Percentiles rank a stretch among this genome's conserved stretches.
phyloP scores from a whole-genome alignment of 306 rosid genomes.

The Chamaecrista fasciculata region DNA sequence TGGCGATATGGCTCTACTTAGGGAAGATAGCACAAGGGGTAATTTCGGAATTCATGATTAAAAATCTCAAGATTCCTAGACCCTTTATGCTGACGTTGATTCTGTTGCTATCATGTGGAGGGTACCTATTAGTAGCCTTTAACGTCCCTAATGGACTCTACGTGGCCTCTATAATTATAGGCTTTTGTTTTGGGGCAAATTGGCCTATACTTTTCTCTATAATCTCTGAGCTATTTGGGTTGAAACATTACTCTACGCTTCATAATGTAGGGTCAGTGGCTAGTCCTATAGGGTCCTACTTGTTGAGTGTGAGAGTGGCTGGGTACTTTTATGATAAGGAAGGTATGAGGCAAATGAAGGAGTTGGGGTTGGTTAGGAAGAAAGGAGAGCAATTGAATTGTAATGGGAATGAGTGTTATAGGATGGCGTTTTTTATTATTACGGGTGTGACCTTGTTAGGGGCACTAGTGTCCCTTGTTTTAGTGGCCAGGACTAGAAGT shows the following conservation, averaged over 20 bases:
- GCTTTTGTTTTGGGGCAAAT: conserved; percentile 76
- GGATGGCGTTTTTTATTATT: conserved; percentile 44
- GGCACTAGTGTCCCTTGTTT: conserved; percentile 42
- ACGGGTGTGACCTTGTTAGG: conserved; percentile 42
- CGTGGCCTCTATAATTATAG: conserved; percentile 58
- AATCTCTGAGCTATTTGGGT: conserved; percentile 82
- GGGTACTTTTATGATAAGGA: conserved; percentile 47
- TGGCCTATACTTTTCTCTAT: conserved; percentile 75
- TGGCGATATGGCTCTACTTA: conserved; percentile 54
- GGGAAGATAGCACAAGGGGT: conserved; percentile 48
- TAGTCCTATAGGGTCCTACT: conserved; percentile 56
- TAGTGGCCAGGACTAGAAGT: conserved; percentile 47
- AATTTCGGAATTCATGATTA: conserved; percentile 40
- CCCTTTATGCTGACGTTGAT: conserved; percentile 46
- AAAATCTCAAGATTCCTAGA: conserved; percentile 43
- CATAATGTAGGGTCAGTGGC: conserved; percentile 76
- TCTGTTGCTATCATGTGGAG: conserved; percentile 40
- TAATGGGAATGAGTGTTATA: conserved; percentile 41
- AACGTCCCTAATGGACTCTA: conserved; percentile 51
- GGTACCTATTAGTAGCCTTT: conserved; percentile 53
- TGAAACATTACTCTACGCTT: conserved; percentile 67
- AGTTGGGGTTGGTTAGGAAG: conserved; percentile 30
- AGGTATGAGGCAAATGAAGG: conserved; percentile 37
- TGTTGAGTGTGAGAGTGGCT: conserved; percentile 42
- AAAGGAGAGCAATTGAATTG: conserved; percentile 46